Percentiles rank a stretch among this genome's conserved stretches.
Evolutionary conservation across 140 eudicot species (phyloP).

Genomic region (Senecio squalidus): DNA sequence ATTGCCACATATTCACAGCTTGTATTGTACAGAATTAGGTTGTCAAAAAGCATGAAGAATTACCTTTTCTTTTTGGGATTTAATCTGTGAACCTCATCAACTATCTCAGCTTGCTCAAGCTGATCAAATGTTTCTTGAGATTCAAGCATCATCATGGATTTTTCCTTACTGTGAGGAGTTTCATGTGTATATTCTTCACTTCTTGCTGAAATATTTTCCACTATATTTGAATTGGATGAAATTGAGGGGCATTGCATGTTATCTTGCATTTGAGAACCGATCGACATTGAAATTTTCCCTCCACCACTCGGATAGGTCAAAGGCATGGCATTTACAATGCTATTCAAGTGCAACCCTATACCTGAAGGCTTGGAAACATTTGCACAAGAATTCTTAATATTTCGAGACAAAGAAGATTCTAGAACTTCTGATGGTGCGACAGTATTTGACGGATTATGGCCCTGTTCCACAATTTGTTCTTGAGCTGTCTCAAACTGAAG

Average conservation of each 20-base stretch:
- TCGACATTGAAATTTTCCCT: slow-evolving; percentile 23
- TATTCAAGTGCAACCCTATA: slow-evolving; percentile 81
- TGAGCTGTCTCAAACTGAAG: slow-evolving; percentile 58
- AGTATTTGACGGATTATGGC: slow-evolving; percentile 16
- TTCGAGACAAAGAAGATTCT: slow-evolving; percentile 35
- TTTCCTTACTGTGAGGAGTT: slow-evolving; percentile 13
- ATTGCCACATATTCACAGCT: background rate
- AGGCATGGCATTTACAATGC: slow-evolving; percentile 47
- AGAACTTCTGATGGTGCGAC: slow-evolving; percentile 19
- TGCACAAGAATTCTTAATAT: slow-evolving; percentile 9
- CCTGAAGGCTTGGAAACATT: slow-evolving; percentile 66
- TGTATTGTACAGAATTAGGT: background rate
- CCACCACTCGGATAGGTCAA: slow-evolving; percentile 21
- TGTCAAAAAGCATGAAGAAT: background rate
- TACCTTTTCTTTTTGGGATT: slow-evolving; percentile 63
- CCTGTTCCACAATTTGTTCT: slow-evolving; percentile 10
- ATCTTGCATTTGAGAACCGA: slow-evolving; percentile 24
- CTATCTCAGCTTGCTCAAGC: slow-evolving; percentile 21
- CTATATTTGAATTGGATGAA: slow-evolving; percentile 29
- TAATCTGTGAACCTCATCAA: slow-evolving; percentile 21
- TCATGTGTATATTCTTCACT: slow-evolving; percentile 31
- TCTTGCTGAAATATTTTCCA: slow-evolving; percentile 28
- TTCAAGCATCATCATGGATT: slow-evolving; percentile 27
- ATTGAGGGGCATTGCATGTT: slow-evolving; percentile 24
- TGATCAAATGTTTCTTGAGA: slow-evolving; percentile 30